These are phyloP conservation scores for Diaporthe sp. DNA, from an alignment of 2,329 filamentous ascomycete species.

Conservation along the genomic window DNA sequence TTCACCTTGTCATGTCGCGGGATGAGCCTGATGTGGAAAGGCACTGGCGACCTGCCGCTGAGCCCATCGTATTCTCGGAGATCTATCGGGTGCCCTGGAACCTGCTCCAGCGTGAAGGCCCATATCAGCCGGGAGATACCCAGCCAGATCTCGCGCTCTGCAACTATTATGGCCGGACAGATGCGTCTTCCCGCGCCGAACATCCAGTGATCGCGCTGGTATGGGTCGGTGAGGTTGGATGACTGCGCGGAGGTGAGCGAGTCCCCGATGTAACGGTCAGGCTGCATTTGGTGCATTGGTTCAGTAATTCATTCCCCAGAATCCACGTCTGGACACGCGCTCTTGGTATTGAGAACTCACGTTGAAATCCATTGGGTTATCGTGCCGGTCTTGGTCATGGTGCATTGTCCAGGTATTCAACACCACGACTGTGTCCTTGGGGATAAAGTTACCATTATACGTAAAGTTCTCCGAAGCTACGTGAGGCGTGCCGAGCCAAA, in stretches of 20 bases:
- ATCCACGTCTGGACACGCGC: too few relatives aligned
- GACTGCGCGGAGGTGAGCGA: conserved; percentile 37
- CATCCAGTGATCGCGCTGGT: conserved; percentile 61
- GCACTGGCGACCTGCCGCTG: conserved; percentile 8
- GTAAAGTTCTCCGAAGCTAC: conserved; percentile 1
- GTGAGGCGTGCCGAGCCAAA: conserved; percentile 17
- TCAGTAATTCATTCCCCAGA: background rate
- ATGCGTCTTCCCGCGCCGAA: conserved; percentile 67
- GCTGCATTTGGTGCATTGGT: background rate
- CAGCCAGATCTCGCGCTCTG: conserved; percentile 59
- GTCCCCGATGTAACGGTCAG: conserved; percentile 19
- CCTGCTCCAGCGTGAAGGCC: conserved; percentile 46
- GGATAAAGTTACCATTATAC: conserved; percentile 1
- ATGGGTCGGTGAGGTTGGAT: conserved; percentile 42
- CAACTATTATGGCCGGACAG: conserved; percentile 67
- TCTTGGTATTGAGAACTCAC: background rate
- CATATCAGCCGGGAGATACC: conserved; percentile 60
- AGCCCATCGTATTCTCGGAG: conserved; percentile 17
- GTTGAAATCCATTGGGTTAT: conserved; percentile 8
- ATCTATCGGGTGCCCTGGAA: conserved; percentile 9
- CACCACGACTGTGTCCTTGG: conserved; percentile 15
- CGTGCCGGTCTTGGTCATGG: background rate
- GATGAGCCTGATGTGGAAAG: background rate
- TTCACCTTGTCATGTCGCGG: conserved; percentile 14
- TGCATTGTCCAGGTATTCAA: conserved; percentile 28